These are phyloP conservation scores for Nicotiana obtusifolia DNA, from an alignment of 257 asterid genomes.

Conservation along the genomic window DNA sequence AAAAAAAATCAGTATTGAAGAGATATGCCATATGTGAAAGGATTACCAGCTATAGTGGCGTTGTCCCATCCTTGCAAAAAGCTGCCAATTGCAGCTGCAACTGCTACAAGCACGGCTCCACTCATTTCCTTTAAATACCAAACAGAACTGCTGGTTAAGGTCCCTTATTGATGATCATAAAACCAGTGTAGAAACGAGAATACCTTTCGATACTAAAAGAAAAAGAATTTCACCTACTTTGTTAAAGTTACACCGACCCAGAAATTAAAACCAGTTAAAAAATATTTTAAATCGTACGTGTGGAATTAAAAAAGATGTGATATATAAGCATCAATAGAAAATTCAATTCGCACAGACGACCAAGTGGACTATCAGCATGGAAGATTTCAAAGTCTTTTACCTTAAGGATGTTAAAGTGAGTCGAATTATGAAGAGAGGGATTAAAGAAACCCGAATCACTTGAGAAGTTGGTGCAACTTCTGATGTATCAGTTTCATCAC, in stretches of 20 bases:
- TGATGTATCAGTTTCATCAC: not conserved
- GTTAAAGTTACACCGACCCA: not conserved
- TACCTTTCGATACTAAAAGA: not conserved
- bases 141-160: not conserved
- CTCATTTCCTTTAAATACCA: slow-evolving; percentile 29
- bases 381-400: not conserved
- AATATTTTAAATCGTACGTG: not conserved
- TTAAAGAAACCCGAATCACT: not conserved
- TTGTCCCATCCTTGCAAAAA: slow-evolving; percentile 74
- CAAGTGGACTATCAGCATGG: no score
- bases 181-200: not conserved
- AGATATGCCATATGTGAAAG: not conserved
- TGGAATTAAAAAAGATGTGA: not conserved
- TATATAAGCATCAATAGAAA: no score
- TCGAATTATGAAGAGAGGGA: not conserved
- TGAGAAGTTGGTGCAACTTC: not conserved
- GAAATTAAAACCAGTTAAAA: not conserved
- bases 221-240: not conserved
- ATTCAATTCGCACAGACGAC: no score
- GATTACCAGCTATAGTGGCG: slow-evolving; percentile 57
- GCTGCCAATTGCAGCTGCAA: slow-evolving; percentile 59
- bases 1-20: not conserved
- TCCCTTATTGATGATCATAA: not conserved
- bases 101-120: slow-evolving; percentile 47
- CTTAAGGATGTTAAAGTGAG: not conserved